These are phyloP conservation scores for Puccinia novopanici DNA, from an alignment of 1,284 basidiomycete species.

Conservation along the genomic window DNA sequence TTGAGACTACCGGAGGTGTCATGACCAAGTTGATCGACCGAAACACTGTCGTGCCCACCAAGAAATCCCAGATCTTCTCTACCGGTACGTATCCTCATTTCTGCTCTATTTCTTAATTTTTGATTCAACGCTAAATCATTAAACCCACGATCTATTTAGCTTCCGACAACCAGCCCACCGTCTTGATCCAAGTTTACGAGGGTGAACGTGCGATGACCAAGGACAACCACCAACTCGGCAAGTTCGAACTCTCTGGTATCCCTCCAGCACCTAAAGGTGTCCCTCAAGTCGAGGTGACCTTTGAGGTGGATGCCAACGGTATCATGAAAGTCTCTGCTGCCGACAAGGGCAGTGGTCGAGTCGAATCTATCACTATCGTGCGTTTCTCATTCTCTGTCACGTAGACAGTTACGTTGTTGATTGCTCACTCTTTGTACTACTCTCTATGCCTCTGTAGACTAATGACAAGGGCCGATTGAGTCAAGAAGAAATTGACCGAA, in stretches of 20 bases:
- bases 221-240: constrained; percentile 99
- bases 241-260: constrained; percentile 97
- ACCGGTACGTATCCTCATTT: constrained; percentile 64
- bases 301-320: constrained; percentile 83
- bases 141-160: constrained; percentile 63
- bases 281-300: constrained; percentile 90
- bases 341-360: constrained; percentile 97
- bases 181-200: constrained; percentile 97
- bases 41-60: constrained; percentile 98
- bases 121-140: not conserved
- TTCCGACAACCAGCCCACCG: constrained; percentile 98
- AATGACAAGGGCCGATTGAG: constrained; percentile 75
- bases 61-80: constrained; percentile 98
- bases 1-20: constrained; percentile 95
- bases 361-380: constrained; percentile 79
- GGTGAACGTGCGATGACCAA: constrained; percentile 98
- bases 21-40: constrained; percentile 96
- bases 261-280: constrained; percentile 98
- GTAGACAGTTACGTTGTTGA: too few relatives aligned
- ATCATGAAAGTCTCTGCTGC: constrained; percentile 93
- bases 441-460: constrained; percentile 41
- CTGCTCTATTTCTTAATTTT: too few relatives aligned
- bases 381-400: constrained; percentile 62
- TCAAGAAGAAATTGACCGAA: constrained; percentile 97
- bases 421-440: constrained; percentile 51